These are phyloP conservation scores for Quillaja saponaria DNA, from an alignment of 306 rosid species.

Conservation along the genomic window DNA sequence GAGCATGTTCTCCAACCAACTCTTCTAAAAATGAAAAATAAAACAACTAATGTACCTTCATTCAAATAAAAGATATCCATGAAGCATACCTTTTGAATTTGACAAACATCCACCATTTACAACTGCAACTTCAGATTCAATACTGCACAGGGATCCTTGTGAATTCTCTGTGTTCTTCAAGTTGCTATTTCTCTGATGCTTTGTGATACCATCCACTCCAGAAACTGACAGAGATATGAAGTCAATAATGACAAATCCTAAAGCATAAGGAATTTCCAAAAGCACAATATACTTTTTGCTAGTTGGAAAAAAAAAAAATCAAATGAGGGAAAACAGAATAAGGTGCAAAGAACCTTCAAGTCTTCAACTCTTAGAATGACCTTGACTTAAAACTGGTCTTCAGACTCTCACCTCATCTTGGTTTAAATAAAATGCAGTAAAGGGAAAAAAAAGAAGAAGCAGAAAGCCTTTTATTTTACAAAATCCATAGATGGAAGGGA, in stretches of 20 bases:
- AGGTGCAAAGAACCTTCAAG: no score
- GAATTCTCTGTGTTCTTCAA: slow-evolving; percentile 45
- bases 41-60: not conserved
- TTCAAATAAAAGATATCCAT: slow-evolving; percentile 2
- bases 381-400: no score
- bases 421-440: no score
- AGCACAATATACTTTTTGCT: not conserved
- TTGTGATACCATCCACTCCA: slow-evolving; percentile 48
- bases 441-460: no score
- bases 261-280: not conserved
- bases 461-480: no score
- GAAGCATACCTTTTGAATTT: slow-evolving; percentile 49
- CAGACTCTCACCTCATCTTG: no score
- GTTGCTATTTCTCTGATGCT: slow-evolving; percentile 46
- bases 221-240: slow-evolving; percentile 25
- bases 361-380: no score
- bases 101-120: slow-evolving; percentile 54
- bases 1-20: not conserved
- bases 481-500: no score
- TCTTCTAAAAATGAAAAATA: not conserved
- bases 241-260: slow-evolving; percentile 19
- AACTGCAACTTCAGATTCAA: slow-evolving; percentile 43
- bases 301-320: not conserved
- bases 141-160: slow-evolving; percentile 44
- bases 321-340: not conserved